These are phyloP conservation scores for Aspergillus sp. DNA, from an alignment of 2,329 filamentous ascomycete genomes.

Conservation along the genomic window DNA sequence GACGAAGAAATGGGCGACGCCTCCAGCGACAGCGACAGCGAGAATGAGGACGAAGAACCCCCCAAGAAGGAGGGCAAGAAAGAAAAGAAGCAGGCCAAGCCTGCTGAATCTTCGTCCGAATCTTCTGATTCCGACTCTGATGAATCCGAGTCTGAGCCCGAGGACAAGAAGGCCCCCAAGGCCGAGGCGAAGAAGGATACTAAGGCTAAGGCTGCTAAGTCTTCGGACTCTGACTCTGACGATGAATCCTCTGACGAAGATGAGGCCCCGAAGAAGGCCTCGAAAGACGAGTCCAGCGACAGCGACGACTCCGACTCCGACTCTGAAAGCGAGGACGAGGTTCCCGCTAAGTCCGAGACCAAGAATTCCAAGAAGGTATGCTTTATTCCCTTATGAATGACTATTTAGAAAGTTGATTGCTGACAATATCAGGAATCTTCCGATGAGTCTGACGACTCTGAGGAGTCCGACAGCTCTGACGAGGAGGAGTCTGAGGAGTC, in stretches of 20 bases:
- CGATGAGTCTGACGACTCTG: constrained; percentile 17
- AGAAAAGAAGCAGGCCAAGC: constrained; percentile 14
- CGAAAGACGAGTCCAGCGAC: constrained; percentile 21
- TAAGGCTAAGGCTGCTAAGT: constrained; percentile 20
- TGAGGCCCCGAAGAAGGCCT: constrained; percentile 21
- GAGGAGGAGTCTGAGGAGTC: constrained; percentile 21
- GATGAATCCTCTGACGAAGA: constrained; percentile 15
- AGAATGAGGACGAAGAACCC: constrained; percentile 30
- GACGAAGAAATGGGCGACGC: constrained; percentile 18
- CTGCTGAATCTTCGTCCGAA: constrained; percentile 16
- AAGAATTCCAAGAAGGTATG: constrained; percentile 10
- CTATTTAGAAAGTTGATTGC: background rate
- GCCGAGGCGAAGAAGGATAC: constrained; percentile 19
- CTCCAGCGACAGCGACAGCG: constrained; percentile 16
- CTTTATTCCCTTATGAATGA: background rate
- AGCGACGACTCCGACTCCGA: constrained; percentile 5
- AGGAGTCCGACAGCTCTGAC: constrained; percentile 16
- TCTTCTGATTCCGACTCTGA: constrained; percentile 30
- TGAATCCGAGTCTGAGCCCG: constrained; percentile 8
- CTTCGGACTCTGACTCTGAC: constrained; percentile 7
- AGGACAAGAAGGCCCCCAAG: constrained; percentile 14
- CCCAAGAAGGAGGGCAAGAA: constrained; percentile 29
- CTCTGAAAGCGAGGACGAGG: constrained; percentile 14
- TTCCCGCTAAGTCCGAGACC: constrained; percentile 7
- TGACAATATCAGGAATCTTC: constrained; percentile 5